Evolutionary conservation across 2,329 filamentous ascomycete species (phyloP).

Genomic region (Cladosporium cucumerinum): DNA sequence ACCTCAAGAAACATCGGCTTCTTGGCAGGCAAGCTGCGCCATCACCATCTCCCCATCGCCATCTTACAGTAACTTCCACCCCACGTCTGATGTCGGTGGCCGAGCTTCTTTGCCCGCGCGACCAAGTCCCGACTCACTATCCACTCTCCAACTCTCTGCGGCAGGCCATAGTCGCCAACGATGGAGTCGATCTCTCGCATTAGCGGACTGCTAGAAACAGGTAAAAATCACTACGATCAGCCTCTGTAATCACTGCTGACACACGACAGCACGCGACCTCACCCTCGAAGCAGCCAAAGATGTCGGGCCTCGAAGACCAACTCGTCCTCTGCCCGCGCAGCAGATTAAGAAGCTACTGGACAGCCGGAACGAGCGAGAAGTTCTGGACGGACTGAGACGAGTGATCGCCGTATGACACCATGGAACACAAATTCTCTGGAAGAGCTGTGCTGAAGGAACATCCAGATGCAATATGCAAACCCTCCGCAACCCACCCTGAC

Average conservation of each 20-base stretch:
- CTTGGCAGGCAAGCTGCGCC: background rate
- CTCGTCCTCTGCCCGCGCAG: constrained; percentile 66
- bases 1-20: background rate
- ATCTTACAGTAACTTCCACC: background rate
- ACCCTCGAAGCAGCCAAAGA: constrained; percentile 95
- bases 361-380: constrained; percentile 86
- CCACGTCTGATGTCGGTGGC: constrained; percentile 2
- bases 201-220: constrained; percentile 89
- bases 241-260: constrained; percentile 42
- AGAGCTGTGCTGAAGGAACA: constrained; percentile 15
- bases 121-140: background rate
- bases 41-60: background rate
- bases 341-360: constrained; percentile 95
- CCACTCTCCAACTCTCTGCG: background rate
- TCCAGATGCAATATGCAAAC: constrained; percentile 91
- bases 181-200: constrained; percentile 98
- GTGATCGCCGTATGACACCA: constrained; percentile 70
- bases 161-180: constrained; percentile 20
- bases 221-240: constrained; percentile 49
- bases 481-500: constrained; percentile 81
- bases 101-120: constrained; percentile 1
- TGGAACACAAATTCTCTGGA: background rate
- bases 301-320: constrained; percentile 61
- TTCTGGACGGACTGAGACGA: constrained; percentile 83
- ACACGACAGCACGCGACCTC: constrained; percentile 76